Evolutionary conservation across 768 basidiomycete species (phyloP).

Genomic region (Pleurotus djamor): DNA sequence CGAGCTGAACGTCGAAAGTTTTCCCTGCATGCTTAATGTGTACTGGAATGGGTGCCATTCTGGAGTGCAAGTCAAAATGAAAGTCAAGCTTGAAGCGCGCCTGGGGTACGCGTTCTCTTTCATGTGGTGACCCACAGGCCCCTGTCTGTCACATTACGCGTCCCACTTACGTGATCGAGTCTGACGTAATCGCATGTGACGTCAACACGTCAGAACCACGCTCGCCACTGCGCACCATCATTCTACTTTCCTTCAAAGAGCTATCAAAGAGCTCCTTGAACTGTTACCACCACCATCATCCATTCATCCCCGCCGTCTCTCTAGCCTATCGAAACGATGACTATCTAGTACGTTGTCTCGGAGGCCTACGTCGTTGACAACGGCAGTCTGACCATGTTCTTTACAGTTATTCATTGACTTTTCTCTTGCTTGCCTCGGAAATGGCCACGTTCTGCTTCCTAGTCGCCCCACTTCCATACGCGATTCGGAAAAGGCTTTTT

Average conservation of each 20-base stretch:
- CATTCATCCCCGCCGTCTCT: neutral
- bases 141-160: neutral
- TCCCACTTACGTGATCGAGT: neutral
- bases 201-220: constrained; percentile 12
- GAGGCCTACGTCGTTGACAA: constrained; percentile 6
- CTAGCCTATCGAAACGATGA: constrained; percentile 29
- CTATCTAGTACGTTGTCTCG: constrained; percentile 34
- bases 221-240: neutral
- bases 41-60: constrained; percentile 73
- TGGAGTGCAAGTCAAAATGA: constrained; percentile 3
- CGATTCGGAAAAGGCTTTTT: constrained; percentile 69
- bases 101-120: constrained; percentile 17
- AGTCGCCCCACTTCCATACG: constrained; percentile 83
- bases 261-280: constrained; percentile 10
- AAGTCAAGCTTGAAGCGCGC: neutral
- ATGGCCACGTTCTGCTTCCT: constrained; percentile 86
- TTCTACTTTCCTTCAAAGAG: neutral
- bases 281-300: constrained; percentile 2
- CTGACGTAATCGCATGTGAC: constrained; percentile 9
- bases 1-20: constrained; percentile 65
- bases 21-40: constrained; percentile 92
- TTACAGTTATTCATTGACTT: constrained; percentile 74
- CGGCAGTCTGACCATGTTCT: constrained; percentile 9
- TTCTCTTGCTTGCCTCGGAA: constrained; percentile 78
- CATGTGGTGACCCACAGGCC: constrained; percentile 13